Base-by-base conservation (phyloP, 768 basidiomycete genomes). In the Gloeopeniophorella convolvens region DNA sequence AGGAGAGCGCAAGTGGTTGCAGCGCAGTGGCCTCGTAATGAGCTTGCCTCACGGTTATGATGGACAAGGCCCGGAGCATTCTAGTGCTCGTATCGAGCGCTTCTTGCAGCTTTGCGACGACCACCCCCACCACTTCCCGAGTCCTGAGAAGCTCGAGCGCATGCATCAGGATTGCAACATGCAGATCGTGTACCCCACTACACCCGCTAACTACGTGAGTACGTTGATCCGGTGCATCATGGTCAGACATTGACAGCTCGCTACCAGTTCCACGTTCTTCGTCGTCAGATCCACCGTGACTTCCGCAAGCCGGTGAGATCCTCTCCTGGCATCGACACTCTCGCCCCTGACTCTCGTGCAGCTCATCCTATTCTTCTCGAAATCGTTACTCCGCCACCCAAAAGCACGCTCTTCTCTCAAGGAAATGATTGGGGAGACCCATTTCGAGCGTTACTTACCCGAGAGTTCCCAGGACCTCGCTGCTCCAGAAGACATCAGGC, bases 161-260 rank as follows among this genome's bases (percentile, higher is more conserved):
- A 93, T 96, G 62, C 93, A 97, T 64, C 96, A 99, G 72, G 96
- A 99, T 66, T 96, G 94, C 70, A 99, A 98, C 66, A 91, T 98
- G 90, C 96, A 98, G 70, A 86, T 99, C 58, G 91, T 95, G 24
- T 98, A 98, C 70, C 89, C 93, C 4, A 93, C 93, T 21, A 95
- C 95, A 0, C 94, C 96, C 7, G 88, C 93, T 43, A 97, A 95
- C 75, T 95, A 95, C 67, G 84, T 86, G 63, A 57, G 77, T 64
- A 21, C 15, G 7, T 3, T 15, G 32, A 23, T 28, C 26, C 23
- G n/a, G 1, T 48, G 40, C 35, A 15, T 15, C 16, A 44, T 55
- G 35, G 56, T 39, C 32, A 54, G 41, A 51, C 50, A 45, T 42
- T 54, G 43, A 57, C 41, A 15, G 20, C n/a, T 12, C 28, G 31